Evolutionary conservation across 108 stramenopile genomes (phyloP), one percentile per base, ranked within the genome.

Genomic region (Parmales sp.): DNA sequence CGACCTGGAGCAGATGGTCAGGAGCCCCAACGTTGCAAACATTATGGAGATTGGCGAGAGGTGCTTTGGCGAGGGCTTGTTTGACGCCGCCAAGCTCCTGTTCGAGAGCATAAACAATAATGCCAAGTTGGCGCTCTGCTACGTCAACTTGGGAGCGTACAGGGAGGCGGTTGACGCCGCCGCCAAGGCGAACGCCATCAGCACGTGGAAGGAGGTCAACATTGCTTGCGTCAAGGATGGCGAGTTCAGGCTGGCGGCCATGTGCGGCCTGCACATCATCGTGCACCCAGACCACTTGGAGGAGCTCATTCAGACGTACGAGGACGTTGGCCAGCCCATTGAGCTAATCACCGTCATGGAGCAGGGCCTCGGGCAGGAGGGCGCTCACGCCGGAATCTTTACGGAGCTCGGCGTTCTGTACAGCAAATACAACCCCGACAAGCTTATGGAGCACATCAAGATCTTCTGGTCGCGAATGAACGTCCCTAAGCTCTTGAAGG

Each of bases 381-480:
- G 65, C 13, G 82, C 86, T 16, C 86, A 87, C 76, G 41, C 79
- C 20, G 86, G 86, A 34, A 54, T 87, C 45, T 87, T 85, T 78
- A 85, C 86, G 37, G 84, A 87, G 80, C 81, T 87, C 46, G 86
- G 79, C 38, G 79, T 87, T 26, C 77, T 85, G 19, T 87, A 87
- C 80, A 67, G 74, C 63, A 84, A 84, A 68, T 83, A 87, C 80
- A 66, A 31, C 6, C 86, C 86, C 18, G 82, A 76, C 38, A 81
- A 83, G 80, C 78, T 87, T 29, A 87, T 87, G 83, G 81, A 84
- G 65, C 86, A 87, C 82, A 50, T 87, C 80, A 83, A 83, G 80
- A 77, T 83, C 64, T 87, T 81, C 82, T 70, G 63, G 71, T 39
- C 39, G 43, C 79, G 86, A 34, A 71, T 80, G 74, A 87, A 87